Percentiles rank a stretch among this genome's conserved stretches.
Evolutionary conservation across 1,284 basidiomycete species (phyloP).

Genomic region (Microbotryum saponariae): DNA sequence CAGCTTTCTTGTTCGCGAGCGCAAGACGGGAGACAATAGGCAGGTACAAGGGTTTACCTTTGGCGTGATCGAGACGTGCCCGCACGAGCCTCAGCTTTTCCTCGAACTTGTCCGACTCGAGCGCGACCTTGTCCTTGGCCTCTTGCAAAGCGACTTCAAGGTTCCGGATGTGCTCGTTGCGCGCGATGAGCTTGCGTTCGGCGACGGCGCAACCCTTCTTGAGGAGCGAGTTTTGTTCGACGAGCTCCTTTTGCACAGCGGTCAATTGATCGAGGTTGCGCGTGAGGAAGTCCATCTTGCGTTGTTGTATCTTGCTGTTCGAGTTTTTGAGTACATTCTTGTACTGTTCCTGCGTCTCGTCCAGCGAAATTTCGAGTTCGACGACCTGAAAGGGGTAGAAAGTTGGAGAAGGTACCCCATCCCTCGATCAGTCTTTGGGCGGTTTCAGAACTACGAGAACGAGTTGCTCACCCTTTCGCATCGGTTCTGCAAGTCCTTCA

Average conservation of each 20-base stretch:
- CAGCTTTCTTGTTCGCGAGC: neutral
- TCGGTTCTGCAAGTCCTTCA: conserved; percentile 97
- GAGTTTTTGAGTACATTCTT: conserved; percentile 96
- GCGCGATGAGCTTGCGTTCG: conserved; percentile 87
- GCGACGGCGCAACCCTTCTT: conserved; percentile 98
- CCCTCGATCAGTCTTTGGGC: conserved; percentile 9
- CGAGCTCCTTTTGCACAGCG: conserved; percentile 95
- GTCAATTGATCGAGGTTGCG: conserved; percentile 94
- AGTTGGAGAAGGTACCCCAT: conserved; percentile 3
- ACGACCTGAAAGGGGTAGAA: conserved; percentile 61
- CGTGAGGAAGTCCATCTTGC: conserved; percentile 98
- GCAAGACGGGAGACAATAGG: neutral
- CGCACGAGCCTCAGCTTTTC: conserved; percentile 82
- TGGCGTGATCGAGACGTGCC: conserved; percentile 81
- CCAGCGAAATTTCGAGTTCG: conserved; percentile 96
- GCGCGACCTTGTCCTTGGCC: conserved; percentile 78
- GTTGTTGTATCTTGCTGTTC: conserved; percentile 95
- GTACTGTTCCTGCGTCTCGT: conserved; percentile 98
- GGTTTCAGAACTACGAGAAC: conserved; percentile 6
- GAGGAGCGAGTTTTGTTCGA: conserved; percentile 93
- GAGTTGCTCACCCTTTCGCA: conserved; percentile 78
- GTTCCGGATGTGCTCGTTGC: conserved; percentile 95
- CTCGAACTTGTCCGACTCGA: conserved; percentile 94
- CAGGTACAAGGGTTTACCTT: conserved; percentile 53
- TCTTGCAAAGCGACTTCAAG: conserved; percentile 86